Conservation (phyloP, 2,329 filamentous ascomycete species). For the Didymosphaeria variabile region DNA sequence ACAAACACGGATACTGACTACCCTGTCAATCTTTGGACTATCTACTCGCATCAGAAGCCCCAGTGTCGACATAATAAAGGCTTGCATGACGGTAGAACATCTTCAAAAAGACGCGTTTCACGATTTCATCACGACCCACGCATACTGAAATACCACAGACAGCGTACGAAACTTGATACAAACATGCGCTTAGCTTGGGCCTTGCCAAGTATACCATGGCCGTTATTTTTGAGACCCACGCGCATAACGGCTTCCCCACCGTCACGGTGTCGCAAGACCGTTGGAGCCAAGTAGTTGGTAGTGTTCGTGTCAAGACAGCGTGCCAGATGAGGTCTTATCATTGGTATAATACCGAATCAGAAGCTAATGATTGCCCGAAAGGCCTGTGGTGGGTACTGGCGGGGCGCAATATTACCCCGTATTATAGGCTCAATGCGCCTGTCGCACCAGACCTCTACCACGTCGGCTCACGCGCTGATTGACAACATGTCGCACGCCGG, state of each 20-base stretch:
- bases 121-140: neutral
- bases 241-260: slow-evolving; percentile 6
- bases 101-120: neutral
- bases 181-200: neutral
- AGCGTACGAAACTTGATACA: slow-evolving; percentile 1
- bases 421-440: slow-evolving; percentile 11
- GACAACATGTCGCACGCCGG: neutral
- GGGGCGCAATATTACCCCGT: slow-evolving; percentile 8
- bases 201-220: neutral
- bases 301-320: neutral
- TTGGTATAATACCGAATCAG: neutral
- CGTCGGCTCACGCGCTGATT: neutral
- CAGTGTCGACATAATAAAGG: neutral
- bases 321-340: neutral
- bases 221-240: neutral
- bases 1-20: neutral
- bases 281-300: neutral
- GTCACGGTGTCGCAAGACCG: slow-evolving; percentile 9
- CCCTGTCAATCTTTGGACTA: neutral
- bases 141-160: neutral
- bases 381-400: neutral
- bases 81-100: neutral
- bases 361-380: slow-evolving; percentile 1
- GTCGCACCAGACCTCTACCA: neutral
- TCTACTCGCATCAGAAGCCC: neutral